Evolutionary conservation across 257 asterid species (phyloP).

Genomic region (Fraxinus quadrangulata): DNA sequence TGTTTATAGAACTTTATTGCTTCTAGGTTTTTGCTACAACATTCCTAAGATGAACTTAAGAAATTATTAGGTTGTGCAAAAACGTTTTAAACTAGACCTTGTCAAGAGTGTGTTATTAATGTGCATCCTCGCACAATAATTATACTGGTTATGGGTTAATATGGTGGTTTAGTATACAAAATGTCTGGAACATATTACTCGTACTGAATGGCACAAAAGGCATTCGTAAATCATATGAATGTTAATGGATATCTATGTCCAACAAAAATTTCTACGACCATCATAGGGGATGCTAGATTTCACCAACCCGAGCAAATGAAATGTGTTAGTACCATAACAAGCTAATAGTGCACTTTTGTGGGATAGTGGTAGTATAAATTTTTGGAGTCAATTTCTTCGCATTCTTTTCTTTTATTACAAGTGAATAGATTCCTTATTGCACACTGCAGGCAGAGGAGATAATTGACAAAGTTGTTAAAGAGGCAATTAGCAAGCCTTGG

Average conservation of each 20-base stretch:
- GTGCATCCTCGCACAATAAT: too few species aligned
- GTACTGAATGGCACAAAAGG: neutral
- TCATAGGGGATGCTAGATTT: neutral
- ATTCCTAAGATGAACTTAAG: too few species aligned
- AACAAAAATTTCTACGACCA: too few species aligned
- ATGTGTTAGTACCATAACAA: too few species aligned
- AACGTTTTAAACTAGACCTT: too few species aligned
- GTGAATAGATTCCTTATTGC: neutral
- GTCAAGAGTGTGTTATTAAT: too few species aligned
- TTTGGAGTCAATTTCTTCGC: neutral
- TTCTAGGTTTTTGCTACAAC: neutral
- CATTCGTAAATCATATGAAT: neutral
- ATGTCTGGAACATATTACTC: neutral
- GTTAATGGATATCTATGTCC: neutral
- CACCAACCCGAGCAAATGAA: neutral
- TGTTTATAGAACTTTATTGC: neutral
- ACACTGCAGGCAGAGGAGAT: constrained; percentile 47
- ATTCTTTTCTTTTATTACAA: neutral
- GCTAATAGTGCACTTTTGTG: too few species aligned
- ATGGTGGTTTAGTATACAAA: too few species aligned
- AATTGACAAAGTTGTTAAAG: constrained; percentile 44
- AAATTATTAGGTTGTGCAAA: too few species aligned
- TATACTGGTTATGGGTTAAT: too few species aligned
- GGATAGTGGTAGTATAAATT: neutral
- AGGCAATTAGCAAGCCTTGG: constrained; percentile 54